These are phyloP conservation scores for Hymenotorrendiella dingleyae DNA, from an alignment of 2,329 filamentous ascomycete genomes.

Conservation along the genomic window DNA sequence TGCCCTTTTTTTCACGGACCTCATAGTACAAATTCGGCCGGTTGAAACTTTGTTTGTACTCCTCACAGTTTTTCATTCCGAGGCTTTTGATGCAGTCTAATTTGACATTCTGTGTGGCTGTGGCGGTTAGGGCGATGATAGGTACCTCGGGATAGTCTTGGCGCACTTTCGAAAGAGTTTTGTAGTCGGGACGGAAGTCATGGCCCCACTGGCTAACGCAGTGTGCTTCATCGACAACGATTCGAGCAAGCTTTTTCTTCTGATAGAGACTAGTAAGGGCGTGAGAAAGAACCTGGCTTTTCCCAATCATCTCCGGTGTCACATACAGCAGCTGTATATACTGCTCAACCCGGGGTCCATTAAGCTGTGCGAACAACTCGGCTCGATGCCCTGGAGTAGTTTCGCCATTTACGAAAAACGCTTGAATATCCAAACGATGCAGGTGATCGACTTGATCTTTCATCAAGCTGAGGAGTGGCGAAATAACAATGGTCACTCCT, in stretches of 20 bases:
- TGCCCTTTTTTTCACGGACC: conserved; percentile 65
- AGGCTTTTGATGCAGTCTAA: conserved; percentile 88
- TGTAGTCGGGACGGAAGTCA: conserved; percentile 95
- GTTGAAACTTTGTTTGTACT: conserved; percentile 93
- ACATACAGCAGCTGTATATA: conserved; percentile 86
- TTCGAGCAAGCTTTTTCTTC: conserved; percentile 69
- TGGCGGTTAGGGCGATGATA: conserved; percentile 91
- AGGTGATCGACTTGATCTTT: conserved; percentile 91
- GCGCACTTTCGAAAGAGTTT: conserved; percentile 71
- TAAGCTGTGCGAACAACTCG: conserved; percentile 59
- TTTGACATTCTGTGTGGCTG: conserved; percentile 88
- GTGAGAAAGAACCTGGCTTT: conserved; percentile 63
- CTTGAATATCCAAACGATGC: conserved; percentile 66
- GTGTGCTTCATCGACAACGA: conserved; percentile 98
- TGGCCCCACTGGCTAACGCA: conserved; percentile 99
- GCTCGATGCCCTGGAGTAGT: conserved; percentile 54
- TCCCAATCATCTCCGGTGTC: conserved; percentile 93
- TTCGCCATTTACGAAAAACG: conserved; percentile 76
- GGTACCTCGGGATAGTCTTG: conserved; percentile 71
- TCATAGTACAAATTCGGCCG: conserved; percentile 91
- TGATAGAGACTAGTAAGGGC: conserved; percentile 63
- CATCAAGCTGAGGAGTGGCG: conserved; percentile 91
- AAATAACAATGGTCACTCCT: conserved; percentile 92
- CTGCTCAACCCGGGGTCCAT: conserved; percentile 61
- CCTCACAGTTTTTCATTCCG: conserved; percentile 67